Evolutionary conservation across 805 yeast species (phyloP), one percentile per base, ranked within the genome.

Genomic region (Pichia manshurica): DNA sequence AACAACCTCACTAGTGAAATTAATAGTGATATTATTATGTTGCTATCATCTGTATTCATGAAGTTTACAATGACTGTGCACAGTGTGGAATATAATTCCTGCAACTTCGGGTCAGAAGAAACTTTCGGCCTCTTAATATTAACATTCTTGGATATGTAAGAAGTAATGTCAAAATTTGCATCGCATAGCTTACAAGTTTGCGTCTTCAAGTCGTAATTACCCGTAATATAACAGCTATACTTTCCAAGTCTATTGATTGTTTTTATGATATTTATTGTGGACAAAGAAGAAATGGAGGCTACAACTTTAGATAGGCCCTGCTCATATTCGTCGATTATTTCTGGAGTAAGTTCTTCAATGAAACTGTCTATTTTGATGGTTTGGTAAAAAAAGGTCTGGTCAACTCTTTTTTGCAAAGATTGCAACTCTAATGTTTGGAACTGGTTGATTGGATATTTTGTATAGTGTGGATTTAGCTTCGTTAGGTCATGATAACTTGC

Each of bases 1-100:
- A 81, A 77, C 1, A 82, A 57, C 53, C 74, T 73, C 56, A 67
- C 72, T 8, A 83, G 53, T 0, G 79, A 46, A 1, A 70, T 55
- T 4, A 83, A 54, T 13, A 77, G 62, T 9, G 77, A 69, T 44
- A 79, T 73, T 17, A 72, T 52, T 9, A 71, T 45, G 13, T 59
- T 42, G 49, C 57, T 43, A 51, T 57, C 41, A 1, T 48, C 39
- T 7, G 59, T 52, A 39, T 59, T 56, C 1, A 54, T 43, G 3
- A 44, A 16, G 56, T 55, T 19, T 10, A 17, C 6, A 35, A 43
- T 39, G n/a, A 49, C 36, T 28, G 20, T 20, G 15, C 35, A 20
- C 7, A 59, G 36, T 2, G 69, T 25, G 12, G 56, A 51, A 47
- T 59, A 70, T 0, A 67, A 52, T 15, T 48, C 42, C 6, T 53